Percentiles rank a stretch among this genome's conserved stretches.
These are phyloP conservation scores for Ambrosia artemisiifolia DNA, from an alignment of 129 eudicot genomes.

Conservation along the genomic window DNA sequence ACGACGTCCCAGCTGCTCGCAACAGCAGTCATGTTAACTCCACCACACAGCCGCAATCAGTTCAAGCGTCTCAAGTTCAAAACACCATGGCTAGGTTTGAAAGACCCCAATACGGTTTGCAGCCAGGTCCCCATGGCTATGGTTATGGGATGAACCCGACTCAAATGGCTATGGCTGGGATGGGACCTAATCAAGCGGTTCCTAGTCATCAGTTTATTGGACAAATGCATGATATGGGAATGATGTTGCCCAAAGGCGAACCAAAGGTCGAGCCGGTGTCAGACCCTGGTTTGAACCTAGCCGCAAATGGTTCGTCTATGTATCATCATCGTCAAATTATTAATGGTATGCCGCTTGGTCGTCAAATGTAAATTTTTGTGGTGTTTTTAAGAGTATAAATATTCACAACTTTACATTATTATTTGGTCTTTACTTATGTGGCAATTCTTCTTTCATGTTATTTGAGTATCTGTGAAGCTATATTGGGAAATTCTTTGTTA, in stretches of 20 bases:
- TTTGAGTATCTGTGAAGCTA: not conserved
- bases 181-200: slow-evolving; percentile 35
- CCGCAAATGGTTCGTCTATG: slow-evolving; percentile 31
- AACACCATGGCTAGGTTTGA: slow-evolving; percentile 42
- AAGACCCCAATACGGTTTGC: slow-evolving; percentile 38
- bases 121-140: slow-evolving; percentile 38
- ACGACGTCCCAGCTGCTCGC: slow-evolving; percentile 73
- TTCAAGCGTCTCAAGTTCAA: slow-evolving; percentile 49
- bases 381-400: slow-evolving; percentile 18
- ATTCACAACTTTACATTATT: slow-evolving; percentile 14
- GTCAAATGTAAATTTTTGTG: slow-evolving; percentile 50
- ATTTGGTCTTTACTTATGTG: not conserved
- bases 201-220: slow-evolving; percentile 41
- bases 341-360: slow-evolving; percentile 57
- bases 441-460: slow-evolving; percentile 9
- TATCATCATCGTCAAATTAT: slow-evolving; percentile 57
- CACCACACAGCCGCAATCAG: slow-evolving; percentile 34
- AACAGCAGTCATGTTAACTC: slow-evolving; percentile 51
- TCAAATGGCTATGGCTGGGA: slow-evolving; percentile 48
- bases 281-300: slow-evolving; percentile 41
- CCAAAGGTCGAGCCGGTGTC: slow-evolving; percentile 51
- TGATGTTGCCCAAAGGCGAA: slow-evolving; percentile 55
- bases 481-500: slow-evolving; percentile 7
- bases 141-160: slow-evolving; percentile 45
- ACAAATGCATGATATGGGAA: slow-evolving; percentile 43